Conservation (phyloP, 305 asterid species). For the Rubia occidens region DNA sequence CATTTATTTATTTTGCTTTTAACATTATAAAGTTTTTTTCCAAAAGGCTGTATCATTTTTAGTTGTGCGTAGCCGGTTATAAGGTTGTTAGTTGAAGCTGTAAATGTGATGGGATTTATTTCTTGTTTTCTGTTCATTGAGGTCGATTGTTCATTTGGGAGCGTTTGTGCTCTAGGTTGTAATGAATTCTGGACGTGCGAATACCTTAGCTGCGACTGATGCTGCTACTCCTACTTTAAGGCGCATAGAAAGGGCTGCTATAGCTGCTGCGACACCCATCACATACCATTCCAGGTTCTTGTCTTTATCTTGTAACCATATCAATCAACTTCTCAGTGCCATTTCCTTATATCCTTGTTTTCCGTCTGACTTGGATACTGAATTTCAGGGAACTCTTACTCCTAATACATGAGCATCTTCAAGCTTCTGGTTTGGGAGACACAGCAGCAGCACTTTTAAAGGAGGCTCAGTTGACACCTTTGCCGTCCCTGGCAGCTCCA, state of each 20-base stretch:
- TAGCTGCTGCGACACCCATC: constrained; percentile 99
- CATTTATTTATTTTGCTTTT: neutral
- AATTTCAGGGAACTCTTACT: constrained; percentile 81
- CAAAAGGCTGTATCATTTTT: neutral
- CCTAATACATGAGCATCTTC: constrained; percentile 90
- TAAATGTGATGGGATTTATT: neutral
- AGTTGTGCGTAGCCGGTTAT: neutral
- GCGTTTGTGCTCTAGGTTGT: constrained; percentile 50
- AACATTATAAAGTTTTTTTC: neutral
- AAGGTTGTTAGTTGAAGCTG: neutral
- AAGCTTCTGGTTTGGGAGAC: constrained; percentile 75
- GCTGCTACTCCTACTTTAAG: constrained; percentile 94
- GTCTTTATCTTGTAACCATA: constrained; percentile 16
- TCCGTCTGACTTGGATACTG: constrained; percentile 4
- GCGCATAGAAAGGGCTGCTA: constrained; percentile 99
- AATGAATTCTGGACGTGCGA: constrained; percentile 96
- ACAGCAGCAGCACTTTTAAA: constrained; percentile 65
- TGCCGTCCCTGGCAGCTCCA: constrained; percentile 83
- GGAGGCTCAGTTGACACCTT: constrained; percentile 89
- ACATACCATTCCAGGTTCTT: constrained; percentile 83
- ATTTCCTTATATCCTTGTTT: constrained; percentile 2
- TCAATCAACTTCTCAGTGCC: neutral
- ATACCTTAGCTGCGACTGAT: constrained; percentile 94
- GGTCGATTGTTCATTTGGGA: neutral
- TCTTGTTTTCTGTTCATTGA: neutral